Conservation (phyloP, 768 basidiomycete species). For the Cystobasidium onofrii region DNA sequence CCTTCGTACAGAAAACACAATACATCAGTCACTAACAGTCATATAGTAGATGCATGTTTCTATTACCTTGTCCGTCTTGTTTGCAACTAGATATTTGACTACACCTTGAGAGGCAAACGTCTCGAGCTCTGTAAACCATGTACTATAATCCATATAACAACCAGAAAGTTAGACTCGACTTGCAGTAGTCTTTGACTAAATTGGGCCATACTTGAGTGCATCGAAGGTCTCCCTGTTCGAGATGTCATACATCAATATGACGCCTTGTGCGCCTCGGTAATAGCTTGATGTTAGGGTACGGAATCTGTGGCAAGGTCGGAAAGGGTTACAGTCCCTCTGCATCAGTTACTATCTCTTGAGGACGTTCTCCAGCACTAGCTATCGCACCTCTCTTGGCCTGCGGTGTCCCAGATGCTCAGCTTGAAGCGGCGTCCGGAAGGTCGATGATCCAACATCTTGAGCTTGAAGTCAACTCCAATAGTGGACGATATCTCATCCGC, state of each 20-base stretch:
- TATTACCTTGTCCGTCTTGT: slow-evolving; percentile 77
- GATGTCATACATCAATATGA: slow-evolving; percentile 72
- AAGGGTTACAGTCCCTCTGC: background rate
- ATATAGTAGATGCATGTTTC: too few relatives aligned
- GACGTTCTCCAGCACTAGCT: too few relatives aligned
- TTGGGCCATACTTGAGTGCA: slow-evolving; percentile 53
- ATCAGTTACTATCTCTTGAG: too few relatives aligned
- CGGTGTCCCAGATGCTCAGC: slow-evolving; percentile 95
- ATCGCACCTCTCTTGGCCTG: slow-evolving; percentile 87
- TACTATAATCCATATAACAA: slow-evolving; percentile 73
- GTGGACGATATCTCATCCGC: slow-evolving; percentile 78
- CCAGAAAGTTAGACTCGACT: slow-evolving; percentile 49
- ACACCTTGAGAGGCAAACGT: slow-evolving; percentile 59
- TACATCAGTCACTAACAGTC: too few relatives aligned
- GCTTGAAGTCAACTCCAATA: slow-evolving; percentile 40
- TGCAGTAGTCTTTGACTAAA: background rate
- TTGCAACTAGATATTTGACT: slow-evolving; percentile 83
- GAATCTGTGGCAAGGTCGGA: slow-evolving; percentile 5
- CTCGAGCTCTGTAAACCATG: slow-evolving; percentile 84
- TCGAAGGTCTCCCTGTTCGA: slow-evolving; percentile 87
- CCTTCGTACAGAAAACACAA: too few relatives aligned
- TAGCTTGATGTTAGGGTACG: slow-evolving; percentile 84
- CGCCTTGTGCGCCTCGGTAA: slow-evolving; percentile 60
- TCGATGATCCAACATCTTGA: slow-evolving; percentile 46
- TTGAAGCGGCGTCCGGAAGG: slow-evolving; percentile 52